Base-by-base conservation (phyloP, 805 yeast genomes). In the Barnettozyma wickerhamii region DNA sequence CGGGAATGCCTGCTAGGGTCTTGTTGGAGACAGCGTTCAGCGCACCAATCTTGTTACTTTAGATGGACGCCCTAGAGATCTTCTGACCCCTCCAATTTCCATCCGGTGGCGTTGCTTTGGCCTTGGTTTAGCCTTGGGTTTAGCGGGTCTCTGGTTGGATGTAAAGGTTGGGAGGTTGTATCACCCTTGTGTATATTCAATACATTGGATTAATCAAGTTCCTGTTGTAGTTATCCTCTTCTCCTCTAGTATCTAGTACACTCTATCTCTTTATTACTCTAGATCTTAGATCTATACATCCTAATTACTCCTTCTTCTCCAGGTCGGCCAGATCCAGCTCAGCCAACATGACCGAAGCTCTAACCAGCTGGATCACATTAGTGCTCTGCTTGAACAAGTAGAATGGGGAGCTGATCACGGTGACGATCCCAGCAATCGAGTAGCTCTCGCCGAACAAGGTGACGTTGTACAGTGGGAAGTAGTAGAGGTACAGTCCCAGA, bases 311-410 rank as follows among this genome's bases (percentile, higher is more conserved):
- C 30, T 46, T 42, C 31, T 55, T 56, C 20, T 43, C 55, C 32
- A 67, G 60, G 17, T 60, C 62, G 19, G 58, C 60, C 12, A 70
- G 69, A 60, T 93, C 99, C 43, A 75, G 58, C 45, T 73, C 77
- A 10, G 97, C 97, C 55, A 93, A 73, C 39, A 77, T 71, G 28
- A 83, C 62, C 10, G 95, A 88, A 10, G 99, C 99, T 53, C 84
- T 80, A 42, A 77, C 73, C 75, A 93, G 65, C 66, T 93, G 99
- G 46, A 93, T 77, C 17, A 87, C 80, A 59, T 95, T 93, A 48
- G 95, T 84, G 43, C 82, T 63, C 68, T 93, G 99, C 66, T 93
- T 93, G 68, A 89, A 86, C 17, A 78, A 60, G 87, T 95, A 93
- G 40, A 90, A 73, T 23, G 99, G 99, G 47, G 84, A 72, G 47